Percentiles rank a stretch among this genome's conserved stretches.
phyloP scores from a whole-genome alignment of 768 basidiomycete genomes.

The Trametopsis cervina region DNA sequence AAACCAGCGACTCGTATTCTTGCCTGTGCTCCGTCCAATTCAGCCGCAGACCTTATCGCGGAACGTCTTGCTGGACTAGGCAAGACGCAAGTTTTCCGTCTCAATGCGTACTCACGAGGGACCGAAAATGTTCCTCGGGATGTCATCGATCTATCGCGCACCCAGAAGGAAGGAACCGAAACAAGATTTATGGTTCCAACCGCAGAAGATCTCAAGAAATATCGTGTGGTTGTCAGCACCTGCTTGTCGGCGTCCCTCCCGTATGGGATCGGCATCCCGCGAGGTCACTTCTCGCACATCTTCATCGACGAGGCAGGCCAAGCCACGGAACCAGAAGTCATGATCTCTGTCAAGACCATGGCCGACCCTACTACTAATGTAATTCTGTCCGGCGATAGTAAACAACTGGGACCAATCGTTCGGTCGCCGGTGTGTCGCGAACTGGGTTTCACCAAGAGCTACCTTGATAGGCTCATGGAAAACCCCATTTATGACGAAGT shows the following conservation, averaged over 20 bases:
- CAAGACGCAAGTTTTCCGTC: constrained; percentile 38
- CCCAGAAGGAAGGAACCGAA: constrained; percentile 12
- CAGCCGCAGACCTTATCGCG: constrained; percentile 29
- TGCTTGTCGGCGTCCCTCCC: constrained; percentile 48
- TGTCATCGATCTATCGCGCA: neutral
- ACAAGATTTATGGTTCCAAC: constrained; percentile 44
- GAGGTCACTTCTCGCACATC: constrained; percentile 54
- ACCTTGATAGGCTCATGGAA: constrained; percentile 30
- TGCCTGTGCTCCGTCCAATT: constrained; percentile 31
- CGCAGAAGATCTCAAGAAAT: constrained; percentile 32
- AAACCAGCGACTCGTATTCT: constrained; percentile 21
- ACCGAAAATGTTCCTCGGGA: neutral
- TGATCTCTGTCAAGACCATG: constrained; percentile 34
- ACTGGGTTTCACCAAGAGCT: constrained; percentile 27
- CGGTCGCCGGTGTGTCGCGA: constrained; percentile 22
- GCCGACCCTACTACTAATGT: constrained; percentile 28
- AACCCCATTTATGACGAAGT: constrained; percentile 22
- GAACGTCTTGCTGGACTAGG: constrained; percentile 20
- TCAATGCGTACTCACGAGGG: constrained; percentile 32
- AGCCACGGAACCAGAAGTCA: constrained; percentile 51
- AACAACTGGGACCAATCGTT: constrained; percentile 33
- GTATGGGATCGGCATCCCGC: constrained; percentile 37
- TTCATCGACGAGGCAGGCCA: constrained; percentile 64
- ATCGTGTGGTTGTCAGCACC: constrained; percentile 49
- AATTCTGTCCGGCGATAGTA: constrained; percentile 30